Conservation (phyloP, 768 basidiomycete species). For the Psilocybe cyanescens region DNA sequence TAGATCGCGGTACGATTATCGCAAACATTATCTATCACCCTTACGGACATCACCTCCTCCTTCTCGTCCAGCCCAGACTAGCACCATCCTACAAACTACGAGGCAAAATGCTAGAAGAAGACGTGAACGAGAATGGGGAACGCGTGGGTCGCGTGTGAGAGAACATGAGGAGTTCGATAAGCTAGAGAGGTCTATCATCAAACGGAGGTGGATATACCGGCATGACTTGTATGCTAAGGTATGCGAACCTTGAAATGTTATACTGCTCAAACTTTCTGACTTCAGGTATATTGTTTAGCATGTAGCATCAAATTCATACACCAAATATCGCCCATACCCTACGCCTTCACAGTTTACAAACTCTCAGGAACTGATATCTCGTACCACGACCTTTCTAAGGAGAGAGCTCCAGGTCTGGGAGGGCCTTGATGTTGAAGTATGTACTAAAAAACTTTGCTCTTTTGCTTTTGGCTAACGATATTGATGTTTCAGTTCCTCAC, state of each 20-base stretch:
- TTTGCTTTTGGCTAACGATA: constrained; percentile 13
- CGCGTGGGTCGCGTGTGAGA: constrained; percentile 53
- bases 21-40: constrained; percentile 79
- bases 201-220: constrained; percentile 80
- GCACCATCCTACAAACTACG: constrained; percentile 27
- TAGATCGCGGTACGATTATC: constrained; percentile 78
- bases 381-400: constrained; percentile 81
- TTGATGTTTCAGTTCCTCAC: constrained; percentile 76
- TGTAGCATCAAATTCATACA: constrained; percentile 85
- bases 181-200: constrained; percentile 74
- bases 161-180: constrained; percentile 66
- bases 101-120: constrained; percentile 35
- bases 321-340: constrained; percentile 90
- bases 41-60: constrained; percentile 54
- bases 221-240: constrained; percentile 88
- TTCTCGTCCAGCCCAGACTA: constrained; percentile 29
- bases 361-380: constrained; percentile 72
- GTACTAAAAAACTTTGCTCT: constrained; percentile 16
- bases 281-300: constrained; percentile 54
- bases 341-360: constrained; percentile 82
- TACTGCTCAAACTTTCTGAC: constrained; percentile 8
- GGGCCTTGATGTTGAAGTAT: constrained; percentile 86
- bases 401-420: constrained; percentile 89
- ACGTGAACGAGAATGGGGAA: constrained; percentile 54
- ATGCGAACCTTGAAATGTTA: constrained; percentile 22